phyloP scores from a whole-genome alignment of 306 rosid species.

The Prinsepia uniflora region DNA sequence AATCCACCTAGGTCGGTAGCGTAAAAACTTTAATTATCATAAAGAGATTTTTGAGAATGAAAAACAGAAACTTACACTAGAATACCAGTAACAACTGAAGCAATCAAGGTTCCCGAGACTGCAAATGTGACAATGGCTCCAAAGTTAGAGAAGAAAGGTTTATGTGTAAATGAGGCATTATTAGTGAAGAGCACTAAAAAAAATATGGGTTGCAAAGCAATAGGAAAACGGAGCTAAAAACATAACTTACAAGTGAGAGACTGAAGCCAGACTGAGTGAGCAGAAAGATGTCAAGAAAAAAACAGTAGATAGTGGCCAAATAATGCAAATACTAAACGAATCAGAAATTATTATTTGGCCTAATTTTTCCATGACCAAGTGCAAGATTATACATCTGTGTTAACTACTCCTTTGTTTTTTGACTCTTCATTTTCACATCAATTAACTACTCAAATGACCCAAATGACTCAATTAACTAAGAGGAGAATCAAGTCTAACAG shows the following conservation, averaged over 20 bases:
- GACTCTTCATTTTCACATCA: no score
- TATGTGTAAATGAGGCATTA: conserved; percentile 40
- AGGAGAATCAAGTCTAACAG: no score
- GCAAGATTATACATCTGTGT: no score
- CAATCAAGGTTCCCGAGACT: conserved; percentile 77
- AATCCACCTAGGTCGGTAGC: neutral
- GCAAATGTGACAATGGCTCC: conserved; percentile 98
- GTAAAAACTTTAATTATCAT: conserved; percentile 17
- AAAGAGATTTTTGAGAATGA: neutral
- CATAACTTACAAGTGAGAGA: conserved; percentile 80
- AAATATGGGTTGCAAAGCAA: neutral
- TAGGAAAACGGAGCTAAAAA: conserved; percentile 1
- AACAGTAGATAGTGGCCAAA: neutral
- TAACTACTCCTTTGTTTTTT: no score
- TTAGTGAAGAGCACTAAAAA: conserved; percentile 7
- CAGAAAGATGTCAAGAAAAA: conserved; percentile 61
- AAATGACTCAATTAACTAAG: no score
- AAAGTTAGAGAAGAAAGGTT: conserved; percentile 96
- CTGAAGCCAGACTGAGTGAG: conserved; percentile 98
- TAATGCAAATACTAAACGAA: conserved; percentile 11
- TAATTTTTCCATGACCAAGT: no score
- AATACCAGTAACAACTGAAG: conserved; percentile 84
- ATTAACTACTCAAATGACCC: no score
- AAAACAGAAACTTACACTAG: conserved; percentile 62
- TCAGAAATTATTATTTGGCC: no score